These are phyloP conservation scores for Aspergillus sp. DNA, from an alignment of 2,329 filamentous ascomycete species.

Conservation along the genomic window DNA sequence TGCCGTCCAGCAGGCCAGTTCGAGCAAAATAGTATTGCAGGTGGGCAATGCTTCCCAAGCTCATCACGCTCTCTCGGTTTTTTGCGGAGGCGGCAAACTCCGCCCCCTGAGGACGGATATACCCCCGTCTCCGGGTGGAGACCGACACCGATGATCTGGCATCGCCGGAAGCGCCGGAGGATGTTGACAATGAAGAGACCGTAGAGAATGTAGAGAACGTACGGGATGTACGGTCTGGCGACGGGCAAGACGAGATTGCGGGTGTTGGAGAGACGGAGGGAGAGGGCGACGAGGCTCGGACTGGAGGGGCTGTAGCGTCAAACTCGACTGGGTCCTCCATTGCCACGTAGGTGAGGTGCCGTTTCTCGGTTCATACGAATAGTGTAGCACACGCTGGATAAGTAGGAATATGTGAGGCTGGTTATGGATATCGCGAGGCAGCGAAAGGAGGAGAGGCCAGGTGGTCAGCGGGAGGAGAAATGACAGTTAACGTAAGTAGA, in stretches of 20 bases:
- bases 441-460: slow-evolving; percentile 17
- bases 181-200: slow-evolving; percentile 46
- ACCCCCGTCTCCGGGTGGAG: slow-evolving; percentile 66
- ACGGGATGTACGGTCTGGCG: slow-evolving; percentile 39
- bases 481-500: slow-evolving; percentile 12
- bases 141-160: slow-evolving; percentile 44
- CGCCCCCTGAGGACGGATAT: slow-evolving; percentile 82
- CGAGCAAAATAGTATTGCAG: slow-evolving; percentile 97
- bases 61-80: slow-evolving; percentile 92
- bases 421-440: slow-evolving; percentile 5
- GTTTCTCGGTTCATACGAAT: slow-evolving; percentile 8
- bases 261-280: slow-evolving; percentile 44
- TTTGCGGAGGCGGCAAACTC: slow-evolving; percentile 88
- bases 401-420: slow-evolving; percentile 2
- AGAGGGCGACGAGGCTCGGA: slow-evolving; percentile 40
- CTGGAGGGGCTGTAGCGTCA: slow-evolving; percentile 22
- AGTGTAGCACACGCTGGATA: background rate
- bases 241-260: slow-evolving; percentile 45
- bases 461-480: slow-evolving; percentile 15
- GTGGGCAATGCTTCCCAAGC: slow-evolving; percentile 92
- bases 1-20: slow-evolving; percentile 89
- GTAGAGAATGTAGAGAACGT: slow-evolving; percentile 47
- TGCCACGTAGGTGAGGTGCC: slow-evolving; percentile 11
- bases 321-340: slow-evolving; percentile 31
- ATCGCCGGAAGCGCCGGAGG: slow-evolving; percentile 44